These are phyloP conservation scores for Carex scoparia DNA, from an alignment of 176 grass and related monocot species.

Conservation along the genomic window DNA sequence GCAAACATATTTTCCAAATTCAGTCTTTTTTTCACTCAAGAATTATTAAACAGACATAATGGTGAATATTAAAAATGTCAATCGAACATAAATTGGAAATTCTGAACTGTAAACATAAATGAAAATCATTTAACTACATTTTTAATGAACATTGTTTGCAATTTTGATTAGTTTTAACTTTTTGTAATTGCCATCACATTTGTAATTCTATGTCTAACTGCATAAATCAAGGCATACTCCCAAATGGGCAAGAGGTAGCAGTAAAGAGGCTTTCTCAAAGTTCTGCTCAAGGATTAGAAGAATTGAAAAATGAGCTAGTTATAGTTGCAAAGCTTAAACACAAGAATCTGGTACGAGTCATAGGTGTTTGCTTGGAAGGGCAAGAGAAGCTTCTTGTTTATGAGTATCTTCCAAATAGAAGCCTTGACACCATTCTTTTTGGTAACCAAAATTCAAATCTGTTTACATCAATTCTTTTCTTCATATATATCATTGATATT, in stretches of 20 bases:
- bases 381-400: conserved; percentile 58
- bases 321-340: conserved; percentile 80
- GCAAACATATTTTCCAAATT: too few species aligned
- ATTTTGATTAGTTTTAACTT: neutral
- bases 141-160: neutral
- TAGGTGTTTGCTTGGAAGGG: conserved; percentile 64
- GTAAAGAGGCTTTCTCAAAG: conserved; percentile 43
- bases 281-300: conserved; percentile 54
- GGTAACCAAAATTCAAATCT: conserved; percentile 10
- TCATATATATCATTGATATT: neutral
- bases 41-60: neutral
- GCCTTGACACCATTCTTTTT: conserved; percentile 59
- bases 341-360: conserved; percentile 63
- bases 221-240: conserved; percentile 33
- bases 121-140: neutral
- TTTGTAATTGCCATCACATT: neutral
- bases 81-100: neutral
- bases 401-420: conserved; percentile 71
- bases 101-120: neutral
- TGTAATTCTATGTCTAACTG: neutral
- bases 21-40: neutral
- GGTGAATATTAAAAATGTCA: neutral
- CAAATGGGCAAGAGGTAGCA: conserved; percentile 43
- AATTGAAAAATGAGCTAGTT: conserved; percentile 52
- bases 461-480: neutral